Conservation (phyloP, 2,329 filamentous ascomycete species). For the Exophiala aquamarina region DNA sequence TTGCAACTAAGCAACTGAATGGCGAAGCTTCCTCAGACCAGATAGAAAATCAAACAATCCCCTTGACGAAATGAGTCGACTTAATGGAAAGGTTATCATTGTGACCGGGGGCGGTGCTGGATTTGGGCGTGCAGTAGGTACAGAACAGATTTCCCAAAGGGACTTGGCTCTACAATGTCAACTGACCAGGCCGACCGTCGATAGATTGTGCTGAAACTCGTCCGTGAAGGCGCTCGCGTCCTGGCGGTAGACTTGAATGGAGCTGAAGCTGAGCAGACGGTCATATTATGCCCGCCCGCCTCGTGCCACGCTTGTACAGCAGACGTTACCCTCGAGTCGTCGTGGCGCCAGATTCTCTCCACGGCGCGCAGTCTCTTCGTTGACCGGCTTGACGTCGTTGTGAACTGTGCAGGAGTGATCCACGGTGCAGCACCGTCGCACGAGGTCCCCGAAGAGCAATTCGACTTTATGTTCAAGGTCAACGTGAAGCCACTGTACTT, state of each 20-base stretch:
- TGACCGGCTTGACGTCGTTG: slow-evolving; percentile 18
- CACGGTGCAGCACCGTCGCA: slow-evolving; percentile 18
- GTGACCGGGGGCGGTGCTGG: slow-evolving; percentile 18
- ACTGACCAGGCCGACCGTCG: background rate
- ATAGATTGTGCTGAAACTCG: slow-evolving; percentile 19
- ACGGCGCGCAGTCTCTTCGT: slow-evolving; percentile 3
- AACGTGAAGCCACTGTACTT: no score
- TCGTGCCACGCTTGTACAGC: slow-evolving; percentile 6
- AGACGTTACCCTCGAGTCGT: slow-evolving; percentile 18
- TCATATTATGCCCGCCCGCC: slow-evolving; percentile 6
- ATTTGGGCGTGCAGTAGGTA: slow-evolving; percentile 15
- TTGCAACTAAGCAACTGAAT: slow-evolving; percentile 1
- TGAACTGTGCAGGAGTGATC: slow-evolving; percentile 22
- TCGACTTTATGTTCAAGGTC: no score
- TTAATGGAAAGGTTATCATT: slow-evolving; percentile 17
- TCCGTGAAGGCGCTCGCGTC: slow-evolving; percentile 16
- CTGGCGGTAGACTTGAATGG: slow-evolving; percentile 19
- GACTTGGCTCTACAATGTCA: no score
- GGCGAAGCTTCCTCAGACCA: background rate
- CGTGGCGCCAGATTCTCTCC: slow-evolving; percentile 17
- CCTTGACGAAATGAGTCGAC: slow-evolving; percentile 10
- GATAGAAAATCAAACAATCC: background rate
- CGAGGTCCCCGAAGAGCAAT: slow-evolving; percentile 21
- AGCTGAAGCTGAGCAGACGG: slow-evolving; percentile 5
- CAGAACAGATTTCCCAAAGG: no score